These are phyloP conservation scores for Hymenoscyphus albidus DNA, from an alignment of 2,329 filamentous ascomycete species.

Conservation along the genomic window DNA sequence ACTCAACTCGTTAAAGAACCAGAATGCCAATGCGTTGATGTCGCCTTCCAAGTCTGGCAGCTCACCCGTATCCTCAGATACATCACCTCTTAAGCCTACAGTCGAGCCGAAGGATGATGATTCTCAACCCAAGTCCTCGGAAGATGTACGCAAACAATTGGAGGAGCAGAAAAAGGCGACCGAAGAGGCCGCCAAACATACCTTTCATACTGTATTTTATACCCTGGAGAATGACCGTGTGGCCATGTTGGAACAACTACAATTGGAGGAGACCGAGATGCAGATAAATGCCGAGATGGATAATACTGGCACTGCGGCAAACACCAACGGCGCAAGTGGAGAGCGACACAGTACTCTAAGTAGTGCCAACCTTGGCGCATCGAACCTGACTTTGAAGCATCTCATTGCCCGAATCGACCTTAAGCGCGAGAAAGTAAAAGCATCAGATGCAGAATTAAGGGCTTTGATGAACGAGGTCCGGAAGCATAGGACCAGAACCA, in stretches of 20 bases:
- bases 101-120: constrained; percentile 50
- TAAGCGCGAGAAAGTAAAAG: constrained; percentile 83
- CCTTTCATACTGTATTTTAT: constrained; percentile 91
- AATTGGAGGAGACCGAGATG: constrained; percentile 92
- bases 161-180: constrained; percentile 89
- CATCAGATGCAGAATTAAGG: constrained; percentile 87
- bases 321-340: constrained; percentile 47
- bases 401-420: constrained; percentile 93
- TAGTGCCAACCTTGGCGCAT: constrained; percentile 90
- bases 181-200: constrained; percentile 82
- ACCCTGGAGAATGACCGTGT: constrained; percentile 92
- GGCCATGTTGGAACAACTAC: constrained; percentile 96
- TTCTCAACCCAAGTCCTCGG: constrained; percentile 63
- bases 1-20: constrained; percentile 49
- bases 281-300: constrained; percentile 96
- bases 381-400: constrained; percentile 93
- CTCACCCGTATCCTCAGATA: constrained; percentile 52
- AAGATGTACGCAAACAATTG: constrained; percentile 88
- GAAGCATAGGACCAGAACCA: constrained; percentile 78
- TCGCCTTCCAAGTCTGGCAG: constrained; percentile 69
- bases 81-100: constrained; percentile 51
- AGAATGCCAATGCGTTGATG: constrained; percentile 49
- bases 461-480: constrained; percentile 94
- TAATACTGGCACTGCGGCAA: constrained; percentile 52
- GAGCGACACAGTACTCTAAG: constrained; percentile 84